Evolutionary conservation across 495 filamentous ascomycete species (phyloP), one percentile per base, ranked within the genome.

Genomic region (Neurospora discreta): DNA sequence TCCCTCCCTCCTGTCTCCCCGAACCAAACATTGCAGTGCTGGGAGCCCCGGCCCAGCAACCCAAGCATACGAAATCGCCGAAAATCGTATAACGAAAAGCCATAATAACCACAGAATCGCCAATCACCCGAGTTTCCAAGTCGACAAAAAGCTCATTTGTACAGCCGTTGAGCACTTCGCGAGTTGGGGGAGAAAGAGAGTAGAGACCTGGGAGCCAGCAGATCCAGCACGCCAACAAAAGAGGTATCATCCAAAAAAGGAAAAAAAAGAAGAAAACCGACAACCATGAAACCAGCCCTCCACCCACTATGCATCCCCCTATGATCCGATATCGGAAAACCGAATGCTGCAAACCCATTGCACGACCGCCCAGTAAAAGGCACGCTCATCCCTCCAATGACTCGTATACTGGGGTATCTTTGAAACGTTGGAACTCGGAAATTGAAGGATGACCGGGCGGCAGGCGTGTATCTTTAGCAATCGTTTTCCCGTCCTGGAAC

Each of bases 251-350:
- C 72, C 42, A 52, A 52, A 73, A 52, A 36, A 39, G n/a, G n/a
- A n/a, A 73, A 73, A 52, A 40, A 43, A 46, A 60, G 30, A 15
- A 70, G 58, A 18, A 23, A 33, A 38, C 41, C 16, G 42, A 67
- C 23, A 70, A 44, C 44, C 30, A 69, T 69, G 68, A 18, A 23
- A 60, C 52, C 15, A 16, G 52, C 60, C n/a, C 36, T 38, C 72
- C 38, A 70, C 70, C 60, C 69, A 44, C 70, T 69, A 69, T 60
- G 71, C 65, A 81, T 75, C 78, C 80, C 78, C 80, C 77, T 79
- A 81, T 76, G 52, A 74, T 43, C 20, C 71, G 42, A 68, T 72
- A 26, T 68, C 67, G 52, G 52, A 30, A 70, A 52, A 43, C 41
- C 70, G 72, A 71, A 74, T 75, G 71, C 70, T 74, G 69, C 70